Conservation (phyloP, 2,329 filamentous ascomycete genomes). For the Diaporthe vexans region DNA sequence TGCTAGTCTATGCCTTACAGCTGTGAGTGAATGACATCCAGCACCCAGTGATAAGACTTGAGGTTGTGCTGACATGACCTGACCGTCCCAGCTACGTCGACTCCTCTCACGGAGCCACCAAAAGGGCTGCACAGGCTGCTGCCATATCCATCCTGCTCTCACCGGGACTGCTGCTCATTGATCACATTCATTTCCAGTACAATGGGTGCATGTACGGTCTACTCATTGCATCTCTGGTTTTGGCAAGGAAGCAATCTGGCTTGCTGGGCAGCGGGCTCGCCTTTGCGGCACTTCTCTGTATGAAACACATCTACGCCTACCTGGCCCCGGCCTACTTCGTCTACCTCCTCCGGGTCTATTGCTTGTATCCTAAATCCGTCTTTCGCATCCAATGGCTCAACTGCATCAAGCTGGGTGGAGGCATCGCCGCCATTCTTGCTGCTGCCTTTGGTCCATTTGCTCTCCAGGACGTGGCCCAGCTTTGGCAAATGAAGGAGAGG, state of each 20-base stretch:
- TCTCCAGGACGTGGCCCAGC: slow-evolving; percentile 75
- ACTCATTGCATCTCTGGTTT: slow-evolving; percentile 86
- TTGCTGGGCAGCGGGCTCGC: slow-evolving; percentile 83
- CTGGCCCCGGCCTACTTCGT: slow-evolving; percentile 96
- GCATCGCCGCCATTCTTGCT: slow-evolving; percentile 79
- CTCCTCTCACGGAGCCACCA: slow-evolving; percentile 74
- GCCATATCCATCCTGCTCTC: slow-evolving; percentile 92
- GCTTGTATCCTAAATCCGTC: slow-evolving; percentile 81
- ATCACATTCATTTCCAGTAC: slow-evolving; percentile 99
- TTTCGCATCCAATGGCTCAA: slow-evolving; percentile 84
- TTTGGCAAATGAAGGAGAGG: slow-evolving; percentile 85
- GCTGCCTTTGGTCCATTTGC: slow-evolving; percentile 93
- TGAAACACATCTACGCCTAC: slow-evolving; percentile 99
- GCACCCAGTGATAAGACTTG: background rate
- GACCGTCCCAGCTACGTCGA: slow-evolving; percentile 76
- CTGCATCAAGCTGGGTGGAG: slow-evolving; percentile 83
- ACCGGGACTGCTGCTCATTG: slow-evolving; percentile 94
- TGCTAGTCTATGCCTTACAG: slow-evolving; percentile 86
- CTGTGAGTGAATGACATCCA: slow-evolving; percentile 60
- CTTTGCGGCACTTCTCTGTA: slow-evolving; percentile 88
- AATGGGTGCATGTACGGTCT: slow-evolving; percentile 97
- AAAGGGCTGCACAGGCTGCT: slow-evolving; percentile 84
- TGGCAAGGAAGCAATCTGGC: slow-evolving; percentile 82
- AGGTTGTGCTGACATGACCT: slow-evolving; percentile 20
- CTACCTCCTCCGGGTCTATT: slow-evolving; percentile 90